Conservation (phyloP, 2,329 filamentous ascomycete genomes). For the Coniochaeta prunicola region DNA sequence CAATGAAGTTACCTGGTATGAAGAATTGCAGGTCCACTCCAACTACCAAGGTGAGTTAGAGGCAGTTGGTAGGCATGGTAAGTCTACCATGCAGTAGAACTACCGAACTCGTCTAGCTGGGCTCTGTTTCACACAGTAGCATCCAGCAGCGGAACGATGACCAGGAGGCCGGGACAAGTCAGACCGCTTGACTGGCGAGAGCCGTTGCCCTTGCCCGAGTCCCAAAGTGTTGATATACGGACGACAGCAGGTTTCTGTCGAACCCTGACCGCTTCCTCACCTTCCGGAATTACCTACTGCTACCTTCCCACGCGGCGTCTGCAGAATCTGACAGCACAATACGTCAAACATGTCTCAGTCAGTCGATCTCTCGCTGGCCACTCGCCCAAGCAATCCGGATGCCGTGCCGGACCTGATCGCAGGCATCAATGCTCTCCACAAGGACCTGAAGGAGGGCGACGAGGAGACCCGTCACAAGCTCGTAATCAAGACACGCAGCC, state of each 20-base stretch:
- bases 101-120: neutral
- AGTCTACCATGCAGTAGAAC: neutral
- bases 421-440: neutral
- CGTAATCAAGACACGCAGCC: slow-evolving; percentile 1
- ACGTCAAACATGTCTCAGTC: neutral
- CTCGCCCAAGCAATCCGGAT: neutral
- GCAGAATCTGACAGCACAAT: neutral
- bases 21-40: neutral
- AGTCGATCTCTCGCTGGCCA: neutral
- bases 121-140: neutral
- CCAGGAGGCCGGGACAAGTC: neutral
- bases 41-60: no score
- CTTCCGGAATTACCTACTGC: neutral
- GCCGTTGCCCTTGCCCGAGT: neutral
- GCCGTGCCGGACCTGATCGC: neutral
- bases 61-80: no score
- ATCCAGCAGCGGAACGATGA: neutral
- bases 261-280: neutral
- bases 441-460: neutral
- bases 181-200: neutral
- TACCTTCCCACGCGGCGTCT: neutral
- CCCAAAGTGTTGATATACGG: neutral
- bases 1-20: neutral
- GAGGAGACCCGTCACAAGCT: slow-evolving; percentile 7
- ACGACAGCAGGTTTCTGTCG: neutral